Conservation (phyloP, 78 protist genomes). For the Dictyostelium purpureum region DNA sequence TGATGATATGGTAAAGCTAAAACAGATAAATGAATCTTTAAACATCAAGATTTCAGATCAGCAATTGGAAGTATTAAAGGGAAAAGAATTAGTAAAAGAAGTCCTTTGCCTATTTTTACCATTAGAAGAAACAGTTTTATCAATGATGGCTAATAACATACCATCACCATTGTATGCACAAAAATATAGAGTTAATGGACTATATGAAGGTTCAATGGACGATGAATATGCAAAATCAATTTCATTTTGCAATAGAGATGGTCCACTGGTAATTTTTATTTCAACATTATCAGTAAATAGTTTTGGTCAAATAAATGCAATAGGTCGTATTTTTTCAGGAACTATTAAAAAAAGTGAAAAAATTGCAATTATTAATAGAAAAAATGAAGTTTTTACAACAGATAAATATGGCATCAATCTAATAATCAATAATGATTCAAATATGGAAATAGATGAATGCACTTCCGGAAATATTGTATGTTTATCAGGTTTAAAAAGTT, state of each 20-base stretch:
- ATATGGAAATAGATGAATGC: constrained; percentile 91
- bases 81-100: constrained; percentile 92
- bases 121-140: constrained; percentile 96
- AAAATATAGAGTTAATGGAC: constrained; percentile 92
- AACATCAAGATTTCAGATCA: constrained; percentile 90
- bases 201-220: constrained; percentile 98
- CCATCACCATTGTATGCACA: constrained; percentile 99
- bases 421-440: constrained; percentile 96
- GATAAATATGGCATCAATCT: no score
- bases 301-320: constrained; percentile 96
- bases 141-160: constrained; percentile 96
- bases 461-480: constrained; percentile 98
- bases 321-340: constrained; percentile 99
- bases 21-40: constrained; percentile 78
- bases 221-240: constrained; percentile 84
- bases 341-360: constrained; percentile 92
- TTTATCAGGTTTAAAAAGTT: no score
- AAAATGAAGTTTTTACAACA: no score
- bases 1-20: constrained; percentile 83
- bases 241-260: constrained; percentile 93
- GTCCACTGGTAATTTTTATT: constrained; percentile 98
- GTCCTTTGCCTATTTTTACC: constrained; percentile 97
- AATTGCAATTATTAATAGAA: constrained; percentile 97
- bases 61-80: constrained; percentile 84
- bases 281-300: constrained; percentile 94